These are phyloP conservation scores for Rhizophora mangle DNA, from an alignment of 345 rosid species.

Conservation along the genomic window DNA sequence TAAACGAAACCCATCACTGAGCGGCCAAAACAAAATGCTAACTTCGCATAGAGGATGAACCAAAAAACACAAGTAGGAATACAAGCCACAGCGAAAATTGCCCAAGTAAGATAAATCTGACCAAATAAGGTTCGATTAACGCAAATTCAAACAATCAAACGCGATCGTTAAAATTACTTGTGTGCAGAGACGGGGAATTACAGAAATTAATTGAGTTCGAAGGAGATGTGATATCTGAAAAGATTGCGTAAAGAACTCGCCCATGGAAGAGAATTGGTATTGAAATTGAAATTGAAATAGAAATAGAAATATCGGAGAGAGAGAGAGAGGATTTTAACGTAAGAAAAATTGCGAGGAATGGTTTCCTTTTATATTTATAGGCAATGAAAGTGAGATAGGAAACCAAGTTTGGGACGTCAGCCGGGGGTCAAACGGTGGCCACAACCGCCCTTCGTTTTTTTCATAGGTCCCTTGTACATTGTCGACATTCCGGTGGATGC, in stretches of 20 bases:
- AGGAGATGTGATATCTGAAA: constrained; percentile 22
- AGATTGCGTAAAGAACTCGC: constrained; percentile 34
- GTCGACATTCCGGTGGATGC: too few species aligned
- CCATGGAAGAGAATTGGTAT: too few species aligned
- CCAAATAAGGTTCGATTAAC: constrained; percentile 11
- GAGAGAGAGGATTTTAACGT: neutral
- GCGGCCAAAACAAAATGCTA: neutral
- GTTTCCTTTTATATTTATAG: neutral
- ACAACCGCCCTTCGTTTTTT: neutral
- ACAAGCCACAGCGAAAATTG: neutral
- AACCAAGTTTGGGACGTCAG: neutral
- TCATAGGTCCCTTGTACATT: too few species aligned
- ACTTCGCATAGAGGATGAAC: neutral
- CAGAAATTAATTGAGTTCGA: constrained; percentile 11
- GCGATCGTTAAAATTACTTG: neutral
- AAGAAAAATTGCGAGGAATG: neutral
- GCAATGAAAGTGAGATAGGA: neutral
- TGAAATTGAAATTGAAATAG: neutral
- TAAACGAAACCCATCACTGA: constrained; percentile 7
- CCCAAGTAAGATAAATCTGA: constrained; percentile 17
- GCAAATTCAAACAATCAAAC: neutral
- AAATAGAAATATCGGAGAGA: constrained; percentile 20
- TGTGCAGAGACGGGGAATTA: constrained; percentile 32
- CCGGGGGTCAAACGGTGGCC: neutral
- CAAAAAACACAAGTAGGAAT: neutral